Conservation (phyloP, 192 early-diverging fungal species). For the Rhizoclosmatium sp. region DNA sequence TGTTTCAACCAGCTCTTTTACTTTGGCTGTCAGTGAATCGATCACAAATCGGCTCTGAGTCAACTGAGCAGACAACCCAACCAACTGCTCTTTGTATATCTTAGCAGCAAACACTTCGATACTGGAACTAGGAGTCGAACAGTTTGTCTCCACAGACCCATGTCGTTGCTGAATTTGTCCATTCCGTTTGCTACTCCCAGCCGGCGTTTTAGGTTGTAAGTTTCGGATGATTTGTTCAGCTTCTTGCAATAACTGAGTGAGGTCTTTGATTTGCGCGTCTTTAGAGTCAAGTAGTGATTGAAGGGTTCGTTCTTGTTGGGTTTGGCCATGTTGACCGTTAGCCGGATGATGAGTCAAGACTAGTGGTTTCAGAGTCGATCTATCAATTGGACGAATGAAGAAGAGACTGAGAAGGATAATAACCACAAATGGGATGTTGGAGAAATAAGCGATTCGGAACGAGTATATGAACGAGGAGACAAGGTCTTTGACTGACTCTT, state of each 20-base stretch:
- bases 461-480: not conserved
- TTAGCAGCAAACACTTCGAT: not conserved
- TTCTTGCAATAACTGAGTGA: not conserved
- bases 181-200: not conserved
- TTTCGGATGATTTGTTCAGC: not conserved
- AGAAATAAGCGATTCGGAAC: not conserved
- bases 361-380: not conserved
- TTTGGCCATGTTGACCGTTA: not conserved
- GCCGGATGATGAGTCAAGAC: not conserved
- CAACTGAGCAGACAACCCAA: not conserved
- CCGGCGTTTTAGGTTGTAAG: not conserved
- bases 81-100: not conserved
- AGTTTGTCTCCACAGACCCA: not conserved
- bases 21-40: not conserved
- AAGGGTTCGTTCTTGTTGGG: not conserved
- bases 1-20: slow-evolving; percentile 3
- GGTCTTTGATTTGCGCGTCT: not conserved
- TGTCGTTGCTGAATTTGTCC: not conserved
- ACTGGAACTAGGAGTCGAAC: not conserved
- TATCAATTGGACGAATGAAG: slow-evolving; percentile 9
- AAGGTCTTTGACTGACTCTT: not conserved
- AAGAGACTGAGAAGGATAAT: not conserved
- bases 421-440: not conserved
- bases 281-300: not conserved
- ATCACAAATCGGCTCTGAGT: not conserved